Evolutionary conservation across 305 asterid genomes (phyloP), one percentile per base, ranked within the genome.

Genomic region (Solanum hybrid): DNA sequence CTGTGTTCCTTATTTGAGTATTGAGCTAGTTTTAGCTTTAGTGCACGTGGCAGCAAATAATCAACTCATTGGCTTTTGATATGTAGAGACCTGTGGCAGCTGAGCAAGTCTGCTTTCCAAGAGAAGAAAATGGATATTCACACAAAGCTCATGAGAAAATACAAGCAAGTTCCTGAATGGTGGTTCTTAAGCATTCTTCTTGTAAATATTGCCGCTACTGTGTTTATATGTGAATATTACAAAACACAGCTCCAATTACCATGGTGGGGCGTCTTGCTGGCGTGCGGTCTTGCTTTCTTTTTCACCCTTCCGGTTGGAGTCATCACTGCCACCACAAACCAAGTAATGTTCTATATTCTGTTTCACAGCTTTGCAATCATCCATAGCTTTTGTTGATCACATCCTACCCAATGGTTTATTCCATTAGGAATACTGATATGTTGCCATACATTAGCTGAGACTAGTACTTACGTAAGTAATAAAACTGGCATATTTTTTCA

Each of bases 201-300:
- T 64, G 34, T 95, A 87, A 96, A 94, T 91, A 95, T 97, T 26
- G 92, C 89, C 4, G 96, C 90, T 79, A 95, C 99, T 32, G 69
- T 97, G 84, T 91, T 95, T 87, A 93, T 95, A 29, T 97, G 99
- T 88, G 95, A 95, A 34, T 90, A 79, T 88, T 90, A 95, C 93
- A 93, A 93, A 7, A 90, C 91, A 27, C 97, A 97, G 92, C 98
- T 97, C 90, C 99, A 97, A 93, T 93, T 97, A 91, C 99, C 98
- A 14, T 96, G 98, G 99, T 97, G 99, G 99, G 99, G 96, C 14
- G 96, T 97, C 88, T 92, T 97, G 92, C 91, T 97, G 79, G 98
- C 99, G 2, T 97, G 98, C n/a, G 92, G 88, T 40, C 93, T 97
- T 88, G 98, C 99, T 87, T 95, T 96, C 94, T 78, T 91, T 90